phyloP scores from a whole-genome alignment of 164 flowering plant genomes.

The Chloranthus sessilifolius region DNA sequence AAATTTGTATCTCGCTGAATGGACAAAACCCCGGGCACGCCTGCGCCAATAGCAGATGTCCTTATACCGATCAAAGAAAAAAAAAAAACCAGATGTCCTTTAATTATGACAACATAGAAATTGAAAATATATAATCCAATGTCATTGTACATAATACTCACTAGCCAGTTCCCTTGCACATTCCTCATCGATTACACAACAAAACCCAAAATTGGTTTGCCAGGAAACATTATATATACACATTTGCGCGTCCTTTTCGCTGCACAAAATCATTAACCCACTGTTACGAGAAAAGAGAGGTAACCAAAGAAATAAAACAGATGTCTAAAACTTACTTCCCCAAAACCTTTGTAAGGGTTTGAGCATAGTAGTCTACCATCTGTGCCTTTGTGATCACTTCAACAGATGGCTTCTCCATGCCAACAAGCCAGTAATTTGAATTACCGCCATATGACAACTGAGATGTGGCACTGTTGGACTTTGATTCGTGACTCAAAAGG shows the following conservation, averaged over 20 bases:
- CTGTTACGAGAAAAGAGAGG: neutral
- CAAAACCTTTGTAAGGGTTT: conserved; percentile 66
- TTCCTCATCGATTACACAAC: conserved; percentile 82
- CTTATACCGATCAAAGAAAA: no score
- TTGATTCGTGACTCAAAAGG: conserved; percentile 13
- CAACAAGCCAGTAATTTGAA: conserved; percentile 75
- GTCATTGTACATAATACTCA: conserved; percentile 14
- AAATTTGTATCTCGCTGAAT: conserved; percentile 58
- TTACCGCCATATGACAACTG: conserved; percentile 38
- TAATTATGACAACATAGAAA: neutral
- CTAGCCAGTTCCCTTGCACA: conserved; percentile 69
- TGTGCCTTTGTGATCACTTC: conserved; percentile 74
- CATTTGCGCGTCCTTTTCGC: conserved; percentile 91
- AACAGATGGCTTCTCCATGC: conserved; percentile 53
- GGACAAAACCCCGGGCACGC: conserved; percentile 79
- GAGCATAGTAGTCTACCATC: conserved; percentile 74
- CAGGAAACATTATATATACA: conserved; percentile 84
- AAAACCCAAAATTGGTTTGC: conserved; percentile 75
- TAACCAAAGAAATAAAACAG: neutral
- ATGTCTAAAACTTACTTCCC: conserved; percentile 55
- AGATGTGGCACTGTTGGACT: conserved; percentile 13
- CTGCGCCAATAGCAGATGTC: conserved; percentile 28
- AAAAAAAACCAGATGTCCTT: conserved; percentile 1
- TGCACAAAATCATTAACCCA: conserved; percentile 16
- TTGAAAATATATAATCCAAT: neutral